Percentiles rank a stretch among this genome's conserved stretches.
phyloP scores from a whole-genome alignment of 345 rosid genomes.

The Punica granatum region DNA sequence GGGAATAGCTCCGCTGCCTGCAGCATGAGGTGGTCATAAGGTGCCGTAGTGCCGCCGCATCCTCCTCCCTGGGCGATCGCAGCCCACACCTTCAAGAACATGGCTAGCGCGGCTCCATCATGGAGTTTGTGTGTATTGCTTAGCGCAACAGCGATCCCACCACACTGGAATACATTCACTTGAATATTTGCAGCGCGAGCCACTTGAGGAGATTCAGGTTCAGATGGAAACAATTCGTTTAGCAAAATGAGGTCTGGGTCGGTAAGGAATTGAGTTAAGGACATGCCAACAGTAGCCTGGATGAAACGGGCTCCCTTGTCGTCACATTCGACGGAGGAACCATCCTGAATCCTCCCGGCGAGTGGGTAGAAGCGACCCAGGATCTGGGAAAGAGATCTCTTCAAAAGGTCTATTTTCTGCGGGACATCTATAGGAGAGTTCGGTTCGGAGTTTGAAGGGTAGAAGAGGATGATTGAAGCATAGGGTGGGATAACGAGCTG shows the following conservation, averaged over 20 bases:
- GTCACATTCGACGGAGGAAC: slow-evolving; percentile 22
- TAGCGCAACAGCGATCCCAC: slow-evolving; percentile 30
- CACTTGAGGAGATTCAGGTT: not conserved
- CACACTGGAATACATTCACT: slow-evolving; percentile 21
- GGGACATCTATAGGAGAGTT: not conserved
- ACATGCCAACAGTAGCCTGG: slow-evolving; percentile 17
- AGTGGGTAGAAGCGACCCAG: slow-evolving; percentile 27
- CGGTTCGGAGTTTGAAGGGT: slow-evolving; percentile 5
- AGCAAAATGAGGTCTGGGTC: not conserved
- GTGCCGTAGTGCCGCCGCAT: slow-evolving; percentile 8
- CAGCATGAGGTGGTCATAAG: no score
- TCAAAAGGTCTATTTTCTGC: slow-evolving; percentile 11
- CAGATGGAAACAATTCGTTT: not conserved
- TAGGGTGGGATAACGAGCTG: slow-evolving; percentile 24
- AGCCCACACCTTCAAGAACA: slow-evolving; percentile 31
- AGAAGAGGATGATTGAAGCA: slow-evolving; percentile 26
- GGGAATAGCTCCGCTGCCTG: slow-evolving; percentile 26
- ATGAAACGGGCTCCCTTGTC: slow-evolving; percentile 24
- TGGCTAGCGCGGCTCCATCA: slow-evolving; percentile 22
- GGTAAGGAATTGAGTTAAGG: slow-evolving; percentile 8
- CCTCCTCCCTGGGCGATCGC: slow-evolving; percentile 4
- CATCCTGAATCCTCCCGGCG: slow-evolving; percentile 20
- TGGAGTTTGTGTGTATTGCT: slow-evolving; percentile 32
- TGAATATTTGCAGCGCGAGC: not conserved
- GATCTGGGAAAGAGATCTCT: slow-evolving; percentile 24